Conservation (phyloP, 441 rosid species). For the Gossypium davidsonii region DNA sequence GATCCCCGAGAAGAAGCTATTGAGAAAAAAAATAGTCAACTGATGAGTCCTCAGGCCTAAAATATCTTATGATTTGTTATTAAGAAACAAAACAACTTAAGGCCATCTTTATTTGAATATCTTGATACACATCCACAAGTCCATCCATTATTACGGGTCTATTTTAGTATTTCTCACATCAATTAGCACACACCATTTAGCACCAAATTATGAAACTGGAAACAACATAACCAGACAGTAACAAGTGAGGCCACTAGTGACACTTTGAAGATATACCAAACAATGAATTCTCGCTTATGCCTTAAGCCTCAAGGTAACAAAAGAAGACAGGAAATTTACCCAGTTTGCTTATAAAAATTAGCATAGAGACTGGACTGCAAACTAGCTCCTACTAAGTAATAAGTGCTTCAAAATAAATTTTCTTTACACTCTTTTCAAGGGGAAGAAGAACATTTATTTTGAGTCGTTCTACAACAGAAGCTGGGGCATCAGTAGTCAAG, state of each 20-base stretch:
- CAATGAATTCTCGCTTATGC: background rate
- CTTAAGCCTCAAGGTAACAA: background rate
- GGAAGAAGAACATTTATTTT: background rate
- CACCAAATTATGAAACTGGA: background rate
- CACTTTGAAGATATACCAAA: background rate
- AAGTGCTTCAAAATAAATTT: background rate
- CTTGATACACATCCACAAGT: background rate
- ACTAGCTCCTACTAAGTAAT: background rate
- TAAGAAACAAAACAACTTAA: background rate
- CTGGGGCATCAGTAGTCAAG: background rate
- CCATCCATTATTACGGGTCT: background rate
- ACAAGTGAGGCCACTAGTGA: background rate
- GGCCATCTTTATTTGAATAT: background rate
- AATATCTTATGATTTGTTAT: slow-evolving; percentile 12
- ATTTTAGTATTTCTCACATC: background rate
- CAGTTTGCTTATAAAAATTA: background rate
- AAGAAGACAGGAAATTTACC: background rate
- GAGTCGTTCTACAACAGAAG: background rate
- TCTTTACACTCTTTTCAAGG: background rate
- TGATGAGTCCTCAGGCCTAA: slow-evolving; percentile 11
- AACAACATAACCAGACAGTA: background rate
- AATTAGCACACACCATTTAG: background rate
- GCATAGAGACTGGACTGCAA: background rate
- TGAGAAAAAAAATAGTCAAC: slow-evolving; percentile 15
- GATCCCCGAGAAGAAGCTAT: slow-evolving; percentile 78